Base-by-base conservation (phyloP, 805 yeast genomes). In the Hanseniaspora vineae region DNA sequence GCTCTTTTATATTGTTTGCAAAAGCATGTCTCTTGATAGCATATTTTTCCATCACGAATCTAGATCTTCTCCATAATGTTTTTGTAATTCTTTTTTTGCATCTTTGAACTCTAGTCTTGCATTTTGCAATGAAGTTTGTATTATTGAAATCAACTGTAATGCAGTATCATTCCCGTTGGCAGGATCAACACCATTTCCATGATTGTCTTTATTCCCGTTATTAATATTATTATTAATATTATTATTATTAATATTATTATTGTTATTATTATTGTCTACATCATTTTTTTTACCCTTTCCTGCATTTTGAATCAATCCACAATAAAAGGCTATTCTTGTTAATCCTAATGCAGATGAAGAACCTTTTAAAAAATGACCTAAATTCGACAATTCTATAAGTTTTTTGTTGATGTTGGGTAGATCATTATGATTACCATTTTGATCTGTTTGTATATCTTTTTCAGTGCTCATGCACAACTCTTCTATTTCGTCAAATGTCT, bases 341-440 rank as follows among this genome's bases (percentile, higher is more conserved):
- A 92, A 71, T 2, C 98, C 98, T 50, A 92, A 69, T 0, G 96
- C 90, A 2, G 97, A 95, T 1, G 97, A 94, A 12, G 95, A 82
- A 43, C 98, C 98, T 62, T 92, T 92, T 49, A 92, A 71, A 60
- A 86, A 92, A 62, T 92, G 98, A 13, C 98, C 98, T 55, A 84
- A 67, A 13, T 79, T 71, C 18, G 89, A 81, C 48, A 92, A 67
- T 51, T 78, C 71, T 39, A 68, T 72, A 50, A 88, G 70, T 18
- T 54, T 68, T 64, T 29, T 52, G 52, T 19, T 46, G 12, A 40
- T 44, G 37, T 37, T 39, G 14, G 19, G 39, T 44, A 55, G 57
- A 17, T n/a, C 5, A 10, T 3, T 37, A 29, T 72, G 66, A 14
- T 65, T 64, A 33, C 8, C 8, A 8, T 23, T 23, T 23, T 23